Evolutionary conservation across 176 grass and related monocot genomes (phyloP).

Genomic region (Hyparrhenia diplandra): DNA sequence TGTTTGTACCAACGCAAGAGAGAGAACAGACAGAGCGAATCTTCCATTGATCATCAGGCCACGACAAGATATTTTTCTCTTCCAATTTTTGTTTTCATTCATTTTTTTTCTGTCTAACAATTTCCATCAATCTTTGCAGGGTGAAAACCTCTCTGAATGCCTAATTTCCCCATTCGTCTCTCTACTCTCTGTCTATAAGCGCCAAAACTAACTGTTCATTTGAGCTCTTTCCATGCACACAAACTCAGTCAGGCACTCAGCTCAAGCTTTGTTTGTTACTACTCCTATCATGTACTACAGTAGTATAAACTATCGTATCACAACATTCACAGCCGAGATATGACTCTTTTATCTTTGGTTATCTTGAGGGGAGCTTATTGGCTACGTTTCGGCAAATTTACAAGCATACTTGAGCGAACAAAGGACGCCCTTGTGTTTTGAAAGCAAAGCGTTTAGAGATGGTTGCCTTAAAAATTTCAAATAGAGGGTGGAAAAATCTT

Average conservation of each 20-base stretch:
- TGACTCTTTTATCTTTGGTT: no score
- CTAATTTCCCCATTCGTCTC: neutral
- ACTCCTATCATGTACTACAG: neutral
- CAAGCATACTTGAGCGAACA: no score
- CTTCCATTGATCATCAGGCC: slow-evolving; percentile 37
- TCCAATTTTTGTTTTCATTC: no score
- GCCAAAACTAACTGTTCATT: slow-evolving; percentile 2
- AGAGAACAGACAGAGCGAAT: slow-evolving; percentile 38
- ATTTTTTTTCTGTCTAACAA: neutral
- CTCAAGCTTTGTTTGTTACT: neutral
- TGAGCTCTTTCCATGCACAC: neutral
- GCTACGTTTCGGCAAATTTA: no score
- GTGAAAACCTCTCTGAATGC: neutral
- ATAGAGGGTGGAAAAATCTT: no score
- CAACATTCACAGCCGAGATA: neutral
- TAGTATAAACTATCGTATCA: slow-evolving; percentile 2
- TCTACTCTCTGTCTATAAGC: neutral
- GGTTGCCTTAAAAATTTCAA: no score
- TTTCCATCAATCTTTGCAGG: neutral
- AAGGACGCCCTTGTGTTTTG: no score
- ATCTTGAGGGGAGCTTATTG: no score
- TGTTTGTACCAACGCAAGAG: neutral
- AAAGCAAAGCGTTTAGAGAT: no score
- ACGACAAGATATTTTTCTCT: neutral
- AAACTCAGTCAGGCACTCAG: neutral